Conservation (phyloP, 164 flowering plant species). For the Sextonia rubra region DNA sequence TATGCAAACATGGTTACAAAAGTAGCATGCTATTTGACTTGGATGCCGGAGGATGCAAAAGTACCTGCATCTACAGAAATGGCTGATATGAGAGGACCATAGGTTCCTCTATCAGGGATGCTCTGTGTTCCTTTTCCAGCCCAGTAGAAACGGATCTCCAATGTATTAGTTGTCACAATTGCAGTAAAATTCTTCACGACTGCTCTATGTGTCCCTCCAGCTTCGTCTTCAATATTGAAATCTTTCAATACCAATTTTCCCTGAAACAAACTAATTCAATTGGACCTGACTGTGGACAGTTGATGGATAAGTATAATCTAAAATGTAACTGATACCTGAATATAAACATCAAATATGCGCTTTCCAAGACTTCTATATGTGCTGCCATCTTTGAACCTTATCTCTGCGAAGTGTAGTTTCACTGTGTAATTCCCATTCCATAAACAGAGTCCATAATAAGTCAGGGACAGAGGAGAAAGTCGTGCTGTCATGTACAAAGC, state of each 20-base stretch:
- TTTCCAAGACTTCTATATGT: constrained; percentile 53
- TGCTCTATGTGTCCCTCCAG: constrained; percentile 8
- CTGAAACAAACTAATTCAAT: constrained; percentile 4
- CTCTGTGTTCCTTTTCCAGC: constrained; percentile 20
- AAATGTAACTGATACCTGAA: constrained; percentile 43
- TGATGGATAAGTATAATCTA: background rate
- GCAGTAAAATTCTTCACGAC: background rate
- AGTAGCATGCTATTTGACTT: background rate
- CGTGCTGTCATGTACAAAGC: constrained; percentile 45
- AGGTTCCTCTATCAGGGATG: constrained; percentile 12
- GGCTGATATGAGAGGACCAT: constrained; percentile 24
- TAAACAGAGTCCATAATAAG: constrained; percentile 61
- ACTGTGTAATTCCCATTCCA: constrained; percentile 53
- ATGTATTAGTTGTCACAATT: constrained; percentile 4
- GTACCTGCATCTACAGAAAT: constrained; percentile 23
- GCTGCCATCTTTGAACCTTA: constrained; percentile 37
- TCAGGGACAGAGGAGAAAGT: constrained; percentile 47
- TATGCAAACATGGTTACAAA: background rate
- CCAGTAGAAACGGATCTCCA: constrained; percentile 21
- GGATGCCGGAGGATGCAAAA: background rate
- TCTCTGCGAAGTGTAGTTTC: constrained; percentile 64
- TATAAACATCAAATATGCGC: constrained; percentile 62
- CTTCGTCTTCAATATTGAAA: constrained; percentile 13
- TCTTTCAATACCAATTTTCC: constrained; percentile 15
- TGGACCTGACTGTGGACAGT: background rate